Percentiles rank a stretch among this genome's conserved stretches.
These are phyloP conservation scores for Penstemon newberryi DNA, from an alignment of 257 asterid species.

Conservation along the genomic window DNA sequence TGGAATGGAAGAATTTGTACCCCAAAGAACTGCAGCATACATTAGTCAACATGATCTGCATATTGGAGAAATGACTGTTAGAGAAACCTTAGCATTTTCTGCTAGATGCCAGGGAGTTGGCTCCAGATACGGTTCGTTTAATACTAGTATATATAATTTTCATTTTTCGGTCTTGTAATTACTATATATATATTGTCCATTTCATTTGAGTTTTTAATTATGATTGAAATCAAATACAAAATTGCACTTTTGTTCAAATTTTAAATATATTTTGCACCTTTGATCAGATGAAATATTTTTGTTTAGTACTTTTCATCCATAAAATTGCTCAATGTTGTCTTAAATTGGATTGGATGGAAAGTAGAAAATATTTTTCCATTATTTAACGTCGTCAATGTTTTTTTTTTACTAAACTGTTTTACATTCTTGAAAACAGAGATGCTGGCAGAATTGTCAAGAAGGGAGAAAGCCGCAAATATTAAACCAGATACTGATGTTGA, in stretches of 20 bases:
- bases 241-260: not conserved
- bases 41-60: constrained; percentile 69
- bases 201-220: no score
- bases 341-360: no score
- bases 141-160: no score
- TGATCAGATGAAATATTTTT: no score
- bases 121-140: constrained; percentile 56
- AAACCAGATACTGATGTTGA: constrained; percentile 49
- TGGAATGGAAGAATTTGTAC: constrained; percentile 55
- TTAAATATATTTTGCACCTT: no score
- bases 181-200: no score
- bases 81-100: constrained; percentile 70
- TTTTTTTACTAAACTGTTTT: not conserved
- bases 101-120: constrained; percentile 83
- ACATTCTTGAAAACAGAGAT: constrained; percentile 30
- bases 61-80: constrained; percentile 74
- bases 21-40: constrained; percentile 64
- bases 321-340: no score
- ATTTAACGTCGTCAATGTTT: no score
- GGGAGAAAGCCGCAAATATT: constrained; percentile 45
- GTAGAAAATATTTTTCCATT: no score
- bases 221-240: no score
- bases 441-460: constrained; percentile 45
- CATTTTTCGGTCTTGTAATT: no score
- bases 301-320: no score